Evolutionary conservation across 2,329 filamentous ascomycete species (phyloP).

Genomic region (Helicocarpus griseus): DNA sequence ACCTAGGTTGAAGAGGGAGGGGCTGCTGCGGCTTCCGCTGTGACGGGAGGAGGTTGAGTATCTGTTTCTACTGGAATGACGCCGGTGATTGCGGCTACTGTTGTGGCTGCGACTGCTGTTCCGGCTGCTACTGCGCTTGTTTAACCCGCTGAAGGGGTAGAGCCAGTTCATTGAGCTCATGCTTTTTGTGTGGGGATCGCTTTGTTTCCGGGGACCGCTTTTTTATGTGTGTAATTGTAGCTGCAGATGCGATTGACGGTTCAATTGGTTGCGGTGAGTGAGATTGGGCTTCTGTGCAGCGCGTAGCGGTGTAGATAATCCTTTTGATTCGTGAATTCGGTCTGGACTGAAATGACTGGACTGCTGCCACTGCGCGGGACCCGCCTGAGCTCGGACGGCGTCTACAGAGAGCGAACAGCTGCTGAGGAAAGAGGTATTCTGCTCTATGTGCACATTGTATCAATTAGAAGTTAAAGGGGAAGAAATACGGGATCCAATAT

Average conservation of each 20-base stretch:
- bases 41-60: slow-evolving; percentile 22
- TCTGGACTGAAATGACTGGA: background rate
- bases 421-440: background rate
- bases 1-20: slow-evolving; percentile 38
- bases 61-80: slow-evolving; percentile 18
- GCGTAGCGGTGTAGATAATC: too few species aligned
- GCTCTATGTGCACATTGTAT: background rate
- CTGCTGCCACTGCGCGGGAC: background rate
- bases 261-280: background rate
- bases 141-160: slow-evolving; percentile 22
- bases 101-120: slow-evolving; percentile 17
- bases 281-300: background rate
- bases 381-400: background rate
- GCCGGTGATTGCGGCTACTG: slow-evolving; percentile 21
- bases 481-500: too few species aligned
- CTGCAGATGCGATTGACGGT: background rate
- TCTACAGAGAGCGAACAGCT: background rate
- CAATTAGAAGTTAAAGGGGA: background rate
- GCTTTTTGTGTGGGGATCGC: background rate
- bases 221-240: background rate
- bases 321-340: background rate
- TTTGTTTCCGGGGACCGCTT: background rate
- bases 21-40: slow-evolving; percentile 28
- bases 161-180: slow-evolving; percentile 43
- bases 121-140: slow-evolving; percentile 17